Base-by-base conservation (phyloP, 23 red algal genomes). In the Gracilaria gracilis region DNA sequence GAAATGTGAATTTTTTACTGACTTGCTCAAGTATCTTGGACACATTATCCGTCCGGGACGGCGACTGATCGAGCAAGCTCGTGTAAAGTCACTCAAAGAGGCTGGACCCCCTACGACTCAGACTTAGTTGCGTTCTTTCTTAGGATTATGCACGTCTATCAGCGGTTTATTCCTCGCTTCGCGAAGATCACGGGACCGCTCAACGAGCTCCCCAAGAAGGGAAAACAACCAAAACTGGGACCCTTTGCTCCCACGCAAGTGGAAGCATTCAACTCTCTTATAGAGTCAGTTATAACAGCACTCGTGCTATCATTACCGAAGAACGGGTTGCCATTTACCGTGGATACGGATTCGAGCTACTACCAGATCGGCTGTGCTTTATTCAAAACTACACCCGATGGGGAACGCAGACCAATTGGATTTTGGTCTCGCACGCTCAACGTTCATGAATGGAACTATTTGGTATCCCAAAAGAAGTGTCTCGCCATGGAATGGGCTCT, bases 11-110 rank as follows among this genome's bases (percentile, higher is more conserved):
- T 78, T 78, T 36, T 36, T 47, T 17, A 25, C 24, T 27, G 39
- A 6, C n/a, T 25, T 8, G 15, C 5, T 78, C 72, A 36, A 78
- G 31, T 78, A 78, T 78, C 72, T 78, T 25, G 72, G 72, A 24
- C 27, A 78, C 39, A 15, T 78, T 25, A 42, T 78, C 27, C 31
- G 39, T 29, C 72, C 72, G n/a, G 72, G 72, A 29, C 3, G n/a
- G 37, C 39, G 6, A 78, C 29, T 37, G 37, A 37, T 78, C 61
- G 61, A 67, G 27, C 5, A 28, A 28, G 61, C 61, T 34, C 61
- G 61, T 34, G 61, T 34, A 11, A 46, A 46, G 42, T 46, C 42
- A 28, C 32, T 67, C 27, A 28, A 67, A 67, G 27, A 67, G 32
- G 61, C 32, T 16, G 13, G 13, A 34, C 32, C 4, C 61, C 61